Evolutionary conservation across 495 filamentous ascomycete species (phyloP).

Genomic region (Podospora pseudopauciseta): DNA sequence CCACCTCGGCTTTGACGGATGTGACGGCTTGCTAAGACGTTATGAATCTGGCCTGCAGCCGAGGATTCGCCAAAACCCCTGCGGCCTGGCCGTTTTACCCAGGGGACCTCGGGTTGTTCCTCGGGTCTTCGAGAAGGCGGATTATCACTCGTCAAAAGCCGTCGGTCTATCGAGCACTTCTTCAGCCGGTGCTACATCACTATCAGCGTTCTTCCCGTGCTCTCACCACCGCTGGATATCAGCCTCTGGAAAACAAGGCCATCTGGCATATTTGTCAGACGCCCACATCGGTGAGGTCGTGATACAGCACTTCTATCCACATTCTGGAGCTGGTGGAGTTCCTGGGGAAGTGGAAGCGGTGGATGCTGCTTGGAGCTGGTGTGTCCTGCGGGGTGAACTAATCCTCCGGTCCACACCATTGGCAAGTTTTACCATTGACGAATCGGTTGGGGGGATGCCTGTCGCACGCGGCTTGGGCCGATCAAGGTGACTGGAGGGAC

Average conservation of each 20-base stretch:
- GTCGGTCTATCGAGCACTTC: neutral
- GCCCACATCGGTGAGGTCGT: conserved; percentile 1
- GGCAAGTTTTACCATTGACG: conserved; percentile 16
- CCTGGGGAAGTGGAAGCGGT: conserved; percentile 8
- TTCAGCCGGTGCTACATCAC: conserved; percentile 13
- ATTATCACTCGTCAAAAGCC: conserved; percentile 2
- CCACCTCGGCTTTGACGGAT: neutral
- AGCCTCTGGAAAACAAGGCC: neutral
- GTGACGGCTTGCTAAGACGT: conserved; percentile 17
- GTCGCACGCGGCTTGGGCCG: neutral
- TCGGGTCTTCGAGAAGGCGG: conserved; percentile 14
- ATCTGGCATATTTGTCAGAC: neutral
- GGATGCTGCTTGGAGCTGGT: conserved; percentile 11
- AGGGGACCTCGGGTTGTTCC: neutral
- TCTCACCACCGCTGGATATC: neutral
- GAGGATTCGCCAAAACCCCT: conserved; percentile 10
- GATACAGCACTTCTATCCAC: conserved; percentile 11
- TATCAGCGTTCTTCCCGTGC: conserved; percentile 1
- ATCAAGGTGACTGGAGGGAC: neutral
- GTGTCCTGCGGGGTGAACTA: conserved; percentile 16
- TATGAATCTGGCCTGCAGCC: conserved; percentile 15
- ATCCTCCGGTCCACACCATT: neutral
- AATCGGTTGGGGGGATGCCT: conserved; percentile 13
- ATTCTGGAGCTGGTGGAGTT: conserved; percentile 10
- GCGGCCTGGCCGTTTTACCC: conserved; percentile 5